phyloP scores from a whole-genome alignment of 2,329 filamentous ascomycete species.

The Penicillium sp. region DNA sequence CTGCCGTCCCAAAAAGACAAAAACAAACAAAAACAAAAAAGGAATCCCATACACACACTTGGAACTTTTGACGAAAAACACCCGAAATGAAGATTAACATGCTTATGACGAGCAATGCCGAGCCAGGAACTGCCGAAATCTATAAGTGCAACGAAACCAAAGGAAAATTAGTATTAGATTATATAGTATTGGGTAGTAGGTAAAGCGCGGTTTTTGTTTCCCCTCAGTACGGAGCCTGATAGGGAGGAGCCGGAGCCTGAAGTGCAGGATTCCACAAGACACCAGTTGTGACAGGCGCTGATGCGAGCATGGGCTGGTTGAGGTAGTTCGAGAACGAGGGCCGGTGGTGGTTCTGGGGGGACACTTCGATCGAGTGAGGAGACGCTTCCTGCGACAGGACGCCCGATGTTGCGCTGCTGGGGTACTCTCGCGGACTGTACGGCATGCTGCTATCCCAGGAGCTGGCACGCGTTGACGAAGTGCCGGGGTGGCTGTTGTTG shows the following conservation, averaged over 20 bases:
- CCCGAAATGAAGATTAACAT: neutral
- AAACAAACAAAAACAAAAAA: neutral
- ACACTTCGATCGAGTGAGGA: neutral
- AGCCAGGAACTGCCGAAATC: neutral
- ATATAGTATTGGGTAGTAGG: neutral
- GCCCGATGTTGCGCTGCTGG: slow-evolving; percentile 12
- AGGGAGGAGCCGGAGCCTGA: slow-evolving; percentile 7
- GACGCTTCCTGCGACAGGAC: slow-evolving; percentile 14
- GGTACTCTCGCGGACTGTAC: slow-evolving; percentile 13
- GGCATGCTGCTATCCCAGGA: slow-evolving; percentile 13
- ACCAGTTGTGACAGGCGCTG: slow-evolving; percentile 2
- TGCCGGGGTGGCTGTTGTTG: neutral
- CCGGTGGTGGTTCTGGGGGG: slow-evolving; percentile 3
- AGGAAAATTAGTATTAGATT: neutral
- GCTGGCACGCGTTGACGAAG: slow-evolving; percentile 10
- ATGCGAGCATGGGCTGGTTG: slow-evolving; percentile 8
- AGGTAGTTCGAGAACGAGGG: slow-evolving; percentile 8
- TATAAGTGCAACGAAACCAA: neutral
- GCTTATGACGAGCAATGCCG: neutral
- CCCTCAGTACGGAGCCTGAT: slow-evolving; percentile 14
- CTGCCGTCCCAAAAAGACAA: neutral
- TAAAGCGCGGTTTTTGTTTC: neutral
- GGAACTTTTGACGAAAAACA: neutral
- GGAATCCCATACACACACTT: neutral
- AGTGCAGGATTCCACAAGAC: slow-evolving; percentile 11